phyloP scores from a whole-genome alignment of 2,329 filamentous ascomycete species.

The Onygena corvina region DNA sequence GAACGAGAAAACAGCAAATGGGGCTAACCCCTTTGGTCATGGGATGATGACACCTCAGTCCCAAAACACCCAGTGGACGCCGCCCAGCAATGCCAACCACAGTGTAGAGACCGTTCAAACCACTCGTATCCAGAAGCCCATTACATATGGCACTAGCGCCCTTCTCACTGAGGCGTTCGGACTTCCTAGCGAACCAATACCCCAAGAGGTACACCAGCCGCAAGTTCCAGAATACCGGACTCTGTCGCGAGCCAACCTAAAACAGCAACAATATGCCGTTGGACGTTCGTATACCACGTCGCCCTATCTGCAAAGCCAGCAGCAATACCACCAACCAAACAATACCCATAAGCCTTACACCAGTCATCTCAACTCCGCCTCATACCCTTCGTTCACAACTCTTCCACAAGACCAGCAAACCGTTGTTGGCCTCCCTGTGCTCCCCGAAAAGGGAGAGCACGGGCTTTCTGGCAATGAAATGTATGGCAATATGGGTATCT shows the following conservation, averaged over 20 bases:
- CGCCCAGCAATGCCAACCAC: background rate
- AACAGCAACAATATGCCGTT: constrained; percentile 2
- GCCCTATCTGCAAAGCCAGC: constrained; percentile 2
- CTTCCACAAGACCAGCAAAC: background rate
- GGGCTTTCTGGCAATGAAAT: background rate
- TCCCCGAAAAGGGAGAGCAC: background rate
- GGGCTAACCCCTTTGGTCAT: constrained; percentile 28
- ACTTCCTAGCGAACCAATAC: background rate
- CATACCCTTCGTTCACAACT: background rate
- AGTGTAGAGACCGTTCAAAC: background rate
- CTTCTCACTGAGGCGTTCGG: constrained; percentile 7
- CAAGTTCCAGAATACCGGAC: background rate
- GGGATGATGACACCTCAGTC: constrained; percentile 1
- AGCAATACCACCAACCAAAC: background rate
- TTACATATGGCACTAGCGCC: background rate
- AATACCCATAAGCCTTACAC: background rate
- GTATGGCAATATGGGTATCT: background rate
- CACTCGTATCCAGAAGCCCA: background rate
- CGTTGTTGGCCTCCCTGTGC: background rate
- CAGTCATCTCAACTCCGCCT: background rate
- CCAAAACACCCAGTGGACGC: background rate
- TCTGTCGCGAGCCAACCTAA: background rate
- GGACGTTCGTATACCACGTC: background rate
- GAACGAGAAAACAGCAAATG: constrained; percentile 30
- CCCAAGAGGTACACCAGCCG: background rate